phyloP scores from a whole-genome alignment of 2,329 filamentous ascomycete genomes.

The Colletotrichum aenigma region DNA sequence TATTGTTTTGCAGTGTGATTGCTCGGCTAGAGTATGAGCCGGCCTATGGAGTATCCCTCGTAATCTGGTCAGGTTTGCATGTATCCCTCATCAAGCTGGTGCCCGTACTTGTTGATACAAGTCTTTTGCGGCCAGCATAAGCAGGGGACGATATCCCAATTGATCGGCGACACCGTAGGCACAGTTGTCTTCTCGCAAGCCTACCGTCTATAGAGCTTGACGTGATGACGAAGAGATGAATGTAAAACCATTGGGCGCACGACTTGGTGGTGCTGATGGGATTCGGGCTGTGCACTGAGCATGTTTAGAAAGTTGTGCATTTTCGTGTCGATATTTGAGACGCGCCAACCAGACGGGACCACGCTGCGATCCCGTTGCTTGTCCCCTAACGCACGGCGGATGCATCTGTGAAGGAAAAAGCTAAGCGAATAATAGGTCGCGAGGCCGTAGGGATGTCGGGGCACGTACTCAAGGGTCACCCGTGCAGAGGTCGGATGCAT shows the following conservation, averaged over 20 bases:
- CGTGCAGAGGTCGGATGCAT: neutral
- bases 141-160: neutral
- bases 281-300: neutral
- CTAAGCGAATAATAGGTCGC: neutral
- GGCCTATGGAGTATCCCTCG: neutral
- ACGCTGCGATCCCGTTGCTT: neutral
- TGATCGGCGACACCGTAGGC: neutral
- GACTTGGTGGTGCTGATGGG: neutral
- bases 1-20: neutral
- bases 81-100: neutral
- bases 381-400: neutral
- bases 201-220: too few species aligned
- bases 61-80: neutral
- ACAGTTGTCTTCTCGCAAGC: neutral
- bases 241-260: neutral
- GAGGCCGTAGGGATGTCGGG: neutral
- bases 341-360: neutral
- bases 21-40: neutral
- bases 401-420: neutral
- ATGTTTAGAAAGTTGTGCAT: neutral
- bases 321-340: constrained; percentile 4
- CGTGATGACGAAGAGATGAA: neutral
- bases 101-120: neutral
- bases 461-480: neutral
- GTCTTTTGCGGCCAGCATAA: neutral